Percentiles rank a stretch among this genome's conserved stretches.
Evolutionary conservation across 352 stramenopile species (phyloP).

Genomic region (Phytophthora lateralis): DNA sequence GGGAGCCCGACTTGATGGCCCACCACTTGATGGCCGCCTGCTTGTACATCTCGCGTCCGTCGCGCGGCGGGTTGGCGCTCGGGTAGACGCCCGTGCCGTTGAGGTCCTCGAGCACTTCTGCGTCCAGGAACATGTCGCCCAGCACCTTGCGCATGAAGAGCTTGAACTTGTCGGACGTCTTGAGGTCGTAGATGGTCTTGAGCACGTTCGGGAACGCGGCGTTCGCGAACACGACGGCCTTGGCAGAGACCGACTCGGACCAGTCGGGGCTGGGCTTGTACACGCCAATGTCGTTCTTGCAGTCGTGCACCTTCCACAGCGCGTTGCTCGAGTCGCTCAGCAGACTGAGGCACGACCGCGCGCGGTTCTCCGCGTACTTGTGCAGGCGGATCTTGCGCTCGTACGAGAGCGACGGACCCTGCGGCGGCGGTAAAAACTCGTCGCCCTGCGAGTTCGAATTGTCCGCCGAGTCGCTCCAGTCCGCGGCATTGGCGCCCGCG

Average conservation of each 20-base stretch:
- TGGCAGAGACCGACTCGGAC: conserved; percentile 86
- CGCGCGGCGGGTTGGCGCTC: conserved; percentile 67
- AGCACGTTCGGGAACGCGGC: conserved; percentile 82
- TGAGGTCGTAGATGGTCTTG: conserved; percentile 86
- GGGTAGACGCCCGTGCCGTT: conserved; percentile 83
- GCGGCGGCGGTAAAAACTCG: conserved; percentile 51
- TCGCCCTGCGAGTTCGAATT: conserved; percentile 67
- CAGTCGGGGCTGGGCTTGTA: conserved; percentile 89
- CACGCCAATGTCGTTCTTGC: conserved; percentile 79
- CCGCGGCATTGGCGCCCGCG: conserved; percentile 30
- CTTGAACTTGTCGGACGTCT: conserved; percentile 86
- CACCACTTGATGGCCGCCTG: conserved; percentile 90
- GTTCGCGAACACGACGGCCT: conserved; percentile 79
- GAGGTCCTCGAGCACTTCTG: conserved; percentile 83
- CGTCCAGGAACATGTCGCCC: conserved; percentile 83
- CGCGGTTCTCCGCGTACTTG: conserved; percentile 87
- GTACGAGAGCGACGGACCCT: conserved; percentile 84
- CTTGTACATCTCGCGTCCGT: conserved; percentile 85
- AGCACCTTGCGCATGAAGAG: conserved; percentile 84
- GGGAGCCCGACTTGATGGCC: conserved; percentile 81
- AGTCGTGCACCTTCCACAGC: conserved; percentile 83
- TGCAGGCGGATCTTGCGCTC: conserved; percentile 84
- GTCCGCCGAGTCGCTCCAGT: conserved; percentile 75
- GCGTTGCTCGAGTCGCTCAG: conserved; percentile 76
- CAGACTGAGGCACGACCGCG: conserved; percentile 76